Base-by-base conservation (phyloP, 164 flowering plant genomes). In the grape (Vitis vinifera) region DNA sequence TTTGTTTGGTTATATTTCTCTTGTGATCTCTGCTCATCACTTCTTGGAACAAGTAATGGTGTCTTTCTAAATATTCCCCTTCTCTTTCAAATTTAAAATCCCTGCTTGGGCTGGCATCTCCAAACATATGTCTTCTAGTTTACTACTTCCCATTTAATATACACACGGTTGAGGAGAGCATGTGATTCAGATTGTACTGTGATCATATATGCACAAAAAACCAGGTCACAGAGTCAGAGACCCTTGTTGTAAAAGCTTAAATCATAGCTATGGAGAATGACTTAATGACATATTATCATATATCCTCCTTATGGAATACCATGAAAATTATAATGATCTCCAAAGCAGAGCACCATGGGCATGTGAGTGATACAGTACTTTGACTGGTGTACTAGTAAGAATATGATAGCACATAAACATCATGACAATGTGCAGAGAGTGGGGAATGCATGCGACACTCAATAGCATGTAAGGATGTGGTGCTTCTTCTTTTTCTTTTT, bases 101-200 rank as follows among this genome's bases (percentile, higher is more conserved):
- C 7, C 30, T 68, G 63, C 49, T 59, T 48, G 29, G 64, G 56
- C 48, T 68, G 65, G 57, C 58, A 68, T 27, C 6, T 62, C 59
- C 11, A 48, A 23, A 37, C 27, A 37, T 9, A 3, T 2, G 16
- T 56, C 44, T 12, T 55, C 9, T 53, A 14, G 19, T 70, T 63
- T 47, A 37, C 48, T 44, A 27, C 13, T 62, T 56, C 68, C 67
- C 10, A 60, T 23, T 1, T 23, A 23, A 23, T 23, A 23, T 23
- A 23, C 27, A 23, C 27, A 23, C 2, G 27, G 27, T 23, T 23
- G 27, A 23, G 27, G 27, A 23, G 27, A 23, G 51, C 65, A 62
- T 62, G 11, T 50, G 44, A 37, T 15, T 62, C 52, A 11, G 31
- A 29, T 60, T 10, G 65, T 62, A 62, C 66, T 2, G 29, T 63